A percentile compares a stretch with the other conserved stretches of the same genome.
Evolutionary conservation across 257 asterid genomes (phyloP).

Genomic region (Solanum verrucosum): DNA sequence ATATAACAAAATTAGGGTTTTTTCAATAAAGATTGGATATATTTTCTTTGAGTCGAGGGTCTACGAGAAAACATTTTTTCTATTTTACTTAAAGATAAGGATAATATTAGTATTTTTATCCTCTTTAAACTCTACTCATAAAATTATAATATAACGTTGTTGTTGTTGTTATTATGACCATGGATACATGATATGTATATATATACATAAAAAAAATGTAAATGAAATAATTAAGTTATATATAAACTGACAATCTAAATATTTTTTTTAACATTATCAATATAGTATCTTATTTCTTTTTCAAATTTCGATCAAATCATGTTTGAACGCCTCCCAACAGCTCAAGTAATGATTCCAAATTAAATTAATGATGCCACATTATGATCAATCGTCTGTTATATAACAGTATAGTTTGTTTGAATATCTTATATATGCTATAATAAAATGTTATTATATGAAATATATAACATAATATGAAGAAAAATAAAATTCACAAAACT

Average conservation of each 20-base stretch:
- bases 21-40: neutral
- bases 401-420: neutral
- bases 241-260: too few species aligned
- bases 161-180: neutral
- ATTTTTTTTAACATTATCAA: neutral
- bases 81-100: neutral
- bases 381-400: neutral
- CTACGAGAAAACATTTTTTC: fast-evolving
- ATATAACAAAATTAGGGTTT: neutral
- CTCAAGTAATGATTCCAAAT: neutral
- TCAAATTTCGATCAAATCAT: neutral
- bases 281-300: neutral
- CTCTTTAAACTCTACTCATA: neutral
- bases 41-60: neutral
- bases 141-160: neutral
- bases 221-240: too few species aligned
- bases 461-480: neutral
- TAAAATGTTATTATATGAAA: neutral
- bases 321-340: neutral
- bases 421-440: neutral
- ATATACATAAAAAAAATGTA: too few species aligned
- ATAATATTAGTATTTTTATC: neutral
- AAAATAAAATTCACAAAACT: neutral
- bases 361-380: neutral
- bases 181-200: neutral